These are phyloP conservation scores for Pisolithus tinctorius DNA, from an alignment of 768 basidiomycete genomes.

Conservation along the genomic window DNA sequence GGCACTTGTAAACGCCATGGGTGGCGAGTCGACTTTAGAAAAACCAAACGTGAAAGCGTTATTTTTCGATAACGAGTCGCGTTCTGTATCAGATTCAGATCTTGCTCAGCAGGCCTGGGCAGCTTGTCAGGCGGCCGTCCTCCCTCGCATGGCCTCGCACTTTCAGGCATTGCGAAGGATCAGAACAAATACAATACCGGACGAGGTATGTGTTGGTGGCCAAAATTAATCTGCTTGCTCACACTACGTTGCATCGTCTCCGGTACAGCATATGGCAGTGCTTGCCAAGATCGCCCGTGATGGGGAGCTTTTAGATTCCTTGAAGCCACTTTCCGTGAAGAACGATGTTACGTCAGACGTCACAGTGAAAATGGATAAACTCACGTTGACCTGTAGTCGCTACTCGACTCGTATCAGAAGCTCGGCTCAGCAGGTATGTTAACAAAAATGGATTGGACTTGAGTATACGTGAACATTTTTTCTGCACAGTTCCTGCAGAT, in stretches of 20 bases:
- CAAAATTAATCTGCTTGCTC: not conserved
- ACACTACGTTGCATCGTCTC: not conserved
- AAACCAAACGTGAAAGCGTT: slow-evolving; percentile 21
- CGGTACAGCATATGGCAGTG: slow-evolving; percentile 34
- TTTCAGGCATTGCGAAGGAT: slow-evolving; percentile 1
- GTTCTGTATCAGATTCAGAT: slow-evolving; percentile 3
- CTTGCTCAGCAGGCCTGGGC: too few relatives aligned
- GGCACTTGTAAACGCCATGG: slow-evolving; percentile 20
- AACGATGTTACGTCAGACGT: too few relatives aligned
- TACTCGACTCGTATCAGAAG: too few relatives aligned
- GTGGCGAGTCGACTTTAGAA: slow-evolving; percentile 8
- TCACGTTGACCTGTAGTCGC: too few relatives aligned
- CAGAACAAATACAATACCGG: slow-evolving; percentile 8
- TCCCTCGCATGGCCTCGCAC: slow-evolving; percentile 11
- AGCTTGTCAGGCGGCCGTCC: slow-evolving; percentile 27
- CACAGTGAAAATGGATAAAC: too few relatives aligned
- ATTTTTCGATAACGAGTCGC: slow-evolving; percentile 24
- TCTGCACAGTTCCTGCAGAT: slow-evolving; percentile 13
- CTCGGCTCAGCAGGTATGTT: too few relatives aligned
- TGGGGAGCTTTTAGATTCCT: too few relatives aligned
- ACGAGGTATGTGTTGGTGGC: slow-evolving; percentile 18
- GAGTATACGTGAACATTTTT: not conserved
- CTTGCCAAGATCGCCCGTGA: slow-evolving; percentile 26
- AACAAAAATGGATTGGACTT: not conserved
- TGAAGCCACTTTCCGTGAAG: too few relatives aligned